phyloP scores from a whole-genome alignment of 805 yeast species.

The Wickerhamomyces xylosicus region DNA sequence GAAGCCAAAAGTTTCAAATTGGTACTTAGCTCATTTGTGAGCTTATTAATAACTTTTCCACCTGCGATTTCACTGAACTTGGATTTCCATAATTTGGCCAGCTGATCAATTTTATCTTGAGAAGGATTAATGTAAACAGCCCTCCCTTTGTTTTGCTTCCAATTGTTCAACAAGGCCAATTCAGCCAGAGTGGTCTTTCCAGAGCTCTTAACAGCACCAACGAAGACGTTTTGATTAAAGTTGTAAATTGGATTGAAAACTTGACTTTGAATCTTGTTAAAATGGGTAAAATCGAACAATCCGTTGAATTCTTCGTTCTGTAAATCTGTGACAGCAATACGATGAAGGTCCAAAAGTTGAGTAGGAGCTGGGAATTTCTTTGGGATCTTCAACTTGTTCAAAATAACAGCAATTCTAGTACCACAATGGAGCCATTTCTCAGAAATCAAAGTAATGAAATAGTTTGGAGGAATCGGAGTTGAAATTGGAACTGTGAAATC shows the following conservation, averaged over 20 bases:
- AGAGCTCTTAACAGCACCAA: constrained; percentile 67
- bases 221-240: constrained; percentile 45
- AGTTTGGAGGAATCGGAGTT: constrained; percentile 52
- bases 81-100: constrained; percentile 41
- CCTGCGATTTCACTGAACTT: constrained; percentile 38
- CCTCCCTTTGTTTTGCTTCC: constrained; percentile 63
- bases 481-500: constrained; percentile 59
- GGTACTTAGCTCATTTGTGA: constrained; percentile 38
- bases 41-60: constrained; percentile 44
- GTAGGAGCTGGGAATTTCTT: constrained; percentile 56
- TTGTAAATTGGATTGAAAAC: constrained; percentile 50
- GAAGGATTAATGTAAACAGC: constrained; percentile 63
- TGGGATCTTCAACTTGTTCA: constrained; percentile 45
- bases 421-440: constrained; percentile 83
- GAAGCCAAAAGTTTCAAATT: constrained; percentile 48
- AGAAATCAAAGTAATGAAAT: constrained; percentile 62
- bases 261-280: constrained; percentile 72
- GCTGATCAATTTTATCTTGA: constrained; percentile 41
- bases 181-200: constrained; percentile 71
- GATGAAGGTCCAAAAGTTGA: constrained; percentile 39
- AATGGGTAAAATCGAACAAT: constrained; percentile 35
- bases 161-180: constrained; percentile 59
- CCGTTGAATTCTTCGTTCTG: constrained; percentile 35
- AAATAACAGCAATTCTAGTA: constrained; percentile 46
- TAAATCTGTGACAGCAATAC: constrained; percentile 38